phyloP scores from a whole-genome alignment of 1,139 yeast genomes.

The Yarrowia galli region DNA sequence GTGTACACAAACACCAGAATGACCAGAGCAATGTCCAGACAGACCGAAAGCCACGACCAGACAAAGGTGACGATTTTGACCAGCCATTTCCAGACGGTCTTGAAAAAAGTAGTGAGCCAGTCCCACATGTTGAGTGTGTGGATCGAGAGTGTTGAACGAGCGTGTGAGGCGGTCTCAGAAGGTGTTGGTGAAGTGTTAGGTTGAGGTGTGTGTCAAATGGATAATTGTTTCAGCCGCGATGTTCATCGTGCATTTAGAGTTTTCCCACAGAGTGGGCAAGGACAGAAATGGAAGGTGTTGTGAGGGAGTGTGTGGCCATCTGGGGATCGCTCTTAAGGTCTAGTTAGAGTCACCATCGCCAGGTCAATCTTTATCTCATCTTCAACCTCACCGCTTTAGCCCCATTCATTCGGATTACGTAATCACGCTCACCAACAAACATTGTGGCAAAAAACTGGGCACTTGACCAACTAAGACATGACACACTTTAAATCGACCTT shows the following conservation, averaged over 20 bases:
- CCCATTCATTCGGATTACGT: too few species aligned
- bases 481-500: too few species aligned
- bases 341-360: too few species aligned
- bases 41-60: slow-evolving; percentile 28
- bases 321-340: too few species aligned
- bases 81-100: slow-evolving; percentile 27
- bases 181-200: not conserved
- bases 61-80: not conserved
- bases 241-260: not conserved
- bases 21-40: slow-evolving; percentile 31
- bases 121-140: slow-evolving; percentile 39
- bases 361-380: too few species aligned
- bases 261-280: not conserved
- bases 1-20: slow-evolving; percentile 14
- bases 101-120: slow-evolving; percentile 23
- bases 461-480: too few species aligned
- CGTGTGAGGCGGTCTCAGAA: not conserved
- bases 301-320: not conserved
- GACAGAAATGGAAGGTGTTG: not conserved
- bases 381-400: too few species aligned
- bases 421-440: too few species aligned
- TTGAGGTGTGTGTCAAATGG: not conserved
- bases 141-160: slow-evolving; percentile 24
- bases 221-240: slow-evolving; percentile 34
- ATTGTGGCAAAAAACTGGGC: too few species aligned